Percentiles rank a stretch among this genome's conserved stretches.
phyloP scores from a whole-genome alignment of 768 basidiomycete species.

The Collybia mongolica region DNA sequence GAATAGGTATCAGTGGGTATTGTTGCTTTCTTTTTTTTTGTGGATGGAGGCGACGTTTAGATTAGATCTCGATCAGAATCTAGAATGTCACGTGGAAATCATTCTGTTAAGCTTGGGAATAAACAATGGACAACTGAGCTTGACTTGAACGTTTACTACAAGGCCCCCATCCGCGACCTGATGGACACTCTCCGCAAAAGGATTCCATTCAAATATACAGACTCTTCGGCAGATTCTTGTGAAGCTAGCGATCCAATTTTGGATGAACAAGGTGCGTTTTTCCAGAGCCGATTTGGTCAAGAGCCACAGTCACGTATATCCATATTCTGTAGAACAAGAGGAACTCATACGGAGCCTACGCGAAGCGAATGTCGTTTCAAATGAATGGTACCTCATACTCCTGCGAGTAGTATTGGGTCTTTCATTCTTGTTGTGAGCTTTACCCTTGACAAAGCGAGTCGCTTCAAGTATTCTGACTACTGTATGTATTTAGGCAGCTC shows the following conservation, averaged over 20 bases:
- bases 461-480: slow-evolving; percentile 10
- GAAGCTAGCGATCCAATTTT: slow-evolving; percentile 32
- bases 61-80: no score
- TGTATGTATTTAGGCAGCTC: slow-evolving; percentile 41
- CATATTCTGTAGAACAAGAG: slow-evolving; percentile 51
- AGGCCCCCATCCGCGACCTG: background rate
- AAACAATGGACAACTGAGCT: no score
- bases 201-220: slow-evolving; percentile 39
- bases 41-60: no score
- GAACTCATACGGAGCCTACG: slow-evolving; percentile 51
- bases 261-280: slow-evolving; percentile 50
- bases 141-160: no score
- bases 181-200: slow-evolving; percentile 44
- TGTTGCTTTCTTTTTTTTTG: no score
- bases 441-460: background rate
- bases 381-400: slow-evolving; percentile 36
- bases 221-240: slow-evolving; percentile 22
- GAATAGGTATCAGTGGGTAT: no score
- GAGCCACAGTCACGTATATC: background rate
- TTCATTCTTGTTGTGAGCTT: slow-evolving; percentile 46
- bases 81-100: no score
- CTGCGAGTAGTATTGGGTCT: slow-evolving; percentile 41
- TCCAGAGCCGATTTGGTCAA: background rate
- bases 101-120: no score
- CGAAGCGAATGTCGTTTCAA: slow-evolving; percentile 39